phyloP scores from a whole-genome alignment of 441 rosid species.

The Melianthus villosus region DNA sequence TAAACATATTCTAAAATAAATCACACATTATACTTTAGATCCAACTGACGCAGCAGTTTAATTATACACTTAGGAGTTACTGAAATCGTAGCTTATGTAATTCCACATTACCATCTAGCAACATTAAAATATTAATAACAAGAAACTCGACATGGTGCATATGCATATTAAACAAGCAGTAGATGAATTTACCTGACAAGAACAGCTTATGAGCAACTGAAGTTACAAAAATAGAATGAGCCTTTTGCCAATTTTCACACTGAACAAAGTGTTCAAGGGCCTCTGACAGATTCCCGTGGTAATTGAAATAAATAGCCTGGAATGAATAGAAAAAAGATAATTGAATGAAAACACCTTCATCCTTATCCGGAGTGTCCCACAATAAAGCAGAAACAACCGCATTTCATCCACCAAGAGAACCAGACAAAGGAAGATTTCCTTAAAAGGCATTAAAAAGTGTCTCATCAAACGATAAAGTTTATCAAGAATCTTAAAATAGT shows the following conservation, averaged over 20 bases:
- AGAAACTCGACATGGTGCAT: slow-evolving; percentile 1
- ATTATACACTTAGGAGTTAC: too few relatives aligned
- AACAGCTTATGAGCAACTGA: slow-evolving; percentile 64
- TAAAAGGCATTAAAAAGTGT: too few relatives aligned
- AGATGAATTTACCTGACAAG: slow-evolving; percentile 46
- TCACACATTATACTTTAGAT: too few relatives aligned
- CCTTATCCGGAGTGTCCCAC: neutral
- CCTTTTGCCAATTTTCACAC: slow-evolving; percentile 79
- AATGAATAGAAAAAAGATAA: slow-evolving; percentile 8
- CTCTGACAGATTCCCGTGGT: slow-evolving; percentile 47
- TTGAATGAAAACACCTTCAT: slow-evolving; percentile 4
- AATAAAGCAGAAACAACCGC: neutral
- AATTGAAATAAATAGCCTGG: slow-evolving; percentile 72
- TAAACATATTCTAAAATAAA: too few relatives aligned
- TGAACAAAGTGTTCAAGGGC: slow-evolving; percentile 78
- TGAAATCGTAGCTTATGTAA: too few relatives aligned
- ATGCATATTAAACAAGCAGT: neutral
- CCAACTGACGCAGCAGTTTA: too few relatives aligned
- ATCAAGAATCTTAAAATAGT: neutral
- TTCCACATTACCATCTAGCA: neutral
- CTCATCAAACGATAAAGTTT: too few relatives aligned
- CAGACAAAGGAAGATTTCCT: too few relatives aligned
- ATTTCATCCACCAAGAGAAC: too few relatives aligned
- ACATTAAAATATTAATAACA: too few relatives aligned
- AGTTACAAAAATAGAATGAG: slow-evolving; percentile 66